Base-by-base conservation (phyloP, 2,329 filamentous ascomycete species). In the Didymellaceae sp. region DNA sequence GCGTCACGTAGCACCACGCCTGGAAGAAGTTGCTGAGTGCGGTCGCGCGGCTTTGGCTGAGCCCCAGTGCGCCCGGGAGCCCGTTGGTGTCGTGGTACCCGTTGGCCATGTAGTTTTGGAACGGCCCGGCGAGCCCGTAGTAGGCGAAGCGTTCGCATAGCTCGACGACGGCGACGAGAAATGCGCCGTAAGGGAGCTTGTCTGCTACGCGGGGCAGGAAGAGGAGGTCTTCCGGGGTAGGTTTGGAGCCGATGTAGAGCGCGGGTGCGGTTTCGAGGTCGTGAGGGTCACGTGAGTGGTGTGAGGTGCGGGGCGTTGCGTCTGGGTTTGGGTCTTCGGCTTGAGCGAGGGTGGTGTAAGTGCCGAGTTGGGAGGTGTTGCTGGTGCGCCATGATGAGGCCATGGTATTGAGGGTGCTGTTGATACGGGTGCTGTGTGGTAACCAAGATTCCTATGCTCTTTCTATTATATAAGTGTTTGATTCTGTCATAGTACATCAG, bases 61-160 rank as follows among this genome's bases (percentile, higher is more conserved):
- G 57, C 9, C 76, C 76, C 13, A 75, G 63, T 6, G 71, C 72
- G 11, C 72, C 76, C 13, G 73, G 72, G 2, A 76, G 66, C 1
- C 75, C 76, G 44, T 75, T 74, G 10, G 66, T 57, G 34, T 73
- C 70, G 28, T 72, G 47, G 35, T 74, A 72, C 24, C 61, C 58
- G 54, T 79, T 78, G 32, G 72, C 68, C 58, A 79, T 79, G 63
- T 80, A 80, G 57, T 80, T 80, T 54, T 79, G 77, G 55, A 80
- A 78, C 8, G 77, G 75, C 5, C 77, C 77, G 7, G 75, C 75
- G 0, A 78, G 69, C 6, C 72, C 73, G 35, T 75, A 76, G 56
- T 74, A 80, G 3, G 77, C 75, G 55, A 79, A 79, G 11, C 78
- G 72, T 56, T 80, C 78, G 59, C 76, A 78, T 2, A 80, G 65